These are phyloP conservation scores for Thraustochytrium striatum DNA, from an alignment of 352 stramenopile genomes.

Conservation along the genomic window DNA sequence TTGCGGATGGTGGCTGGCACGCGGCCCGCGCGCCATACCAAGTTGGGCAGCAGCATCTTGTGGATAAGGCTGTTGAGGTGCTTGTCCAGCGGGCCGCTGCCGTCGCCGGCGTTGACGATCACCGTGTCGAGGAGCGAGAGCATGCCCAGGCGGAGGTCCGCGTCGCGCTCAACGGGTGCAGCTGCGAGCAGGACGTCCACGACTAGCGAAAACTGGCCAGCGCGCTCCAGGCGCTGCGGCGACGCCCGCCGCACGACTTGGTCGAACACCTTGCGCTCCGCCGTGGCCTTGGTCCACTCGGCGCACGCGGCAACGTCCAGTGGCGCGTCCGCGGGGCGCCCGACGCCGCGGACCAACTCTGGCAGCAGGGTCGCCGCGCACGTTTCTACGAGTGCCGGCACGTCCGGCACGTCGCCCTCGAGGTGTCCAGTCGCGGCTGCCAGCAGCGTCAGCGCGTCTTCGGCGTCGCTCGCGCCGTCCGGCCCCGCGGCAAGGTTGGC, in stretches of 20 bases:
- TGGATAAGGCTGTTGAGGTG: background rate
- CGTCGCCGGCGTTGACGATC: conserved; percentile 1
- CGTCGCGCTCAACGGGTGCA: background rate
- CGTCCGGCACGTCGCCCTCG: background rate
- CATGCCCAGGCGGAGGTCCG: conserved; percentile 33
- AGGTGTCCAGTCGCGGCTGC: too few relatives aligned
- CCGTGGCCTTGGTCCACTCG: conserved; percentile 5
- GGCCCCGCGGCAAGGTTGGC: too few relatives aligned
- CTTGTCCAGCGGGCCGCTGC: background rate
- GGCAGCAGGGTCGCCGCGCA: background rate
- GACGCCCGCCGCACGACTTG: background rate
- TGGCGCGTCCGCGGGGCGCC: too few relatives aligned
- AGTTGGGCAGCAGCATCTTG: conserved; percentile 22
- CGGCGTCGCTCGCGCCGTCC: conserved; percentile 5
- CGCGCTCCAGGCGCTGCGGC: background rate
- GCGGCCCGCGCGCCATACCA: conserved; percentile 37
- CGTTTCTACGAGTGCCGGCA: background rate
- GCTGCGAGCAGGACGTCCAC: conserved; percentile 1
- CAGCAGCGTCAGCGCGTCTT: conserved; percentile 5
- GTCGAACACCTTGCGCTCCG: conserved; percentile 27
- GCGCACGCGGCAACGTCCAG: background rate
- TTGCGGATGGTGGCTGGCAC: conserved; percentile 44
- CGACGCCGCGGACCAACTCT: background rate
- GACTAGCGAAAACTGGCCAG: background rate
- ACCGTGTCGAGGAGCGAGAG: conserved; percentile 7